phyloP scores from a whole-genome alignment of 257 asterid species.

The Solanum habrochaites region DNA sequence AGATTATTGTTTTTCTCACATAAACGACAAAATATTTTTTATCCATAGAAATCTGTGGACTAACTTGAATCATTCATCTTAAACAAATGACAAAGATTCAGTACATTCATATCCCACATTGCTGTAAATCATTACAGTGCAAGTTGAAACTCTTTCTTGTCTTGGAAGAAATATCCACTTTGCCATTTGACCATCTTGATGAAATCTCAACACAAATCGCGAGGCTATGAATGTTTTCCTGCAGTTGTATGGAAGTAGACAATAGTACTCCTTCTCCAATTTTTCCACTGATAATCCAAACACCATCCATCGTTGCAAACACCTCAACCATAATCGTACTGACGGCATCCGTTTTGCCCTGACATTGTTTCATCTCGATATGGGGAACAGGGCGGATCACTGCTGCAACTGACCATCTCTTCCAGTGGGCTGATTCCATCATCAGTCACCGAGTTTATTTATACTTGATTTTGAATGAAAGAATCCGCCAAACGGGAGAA shows the following conservation, averaged over 20 bases:
- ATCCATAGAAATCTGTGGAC: too few species aligned
- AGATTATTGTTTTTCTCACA: too few species aligned
- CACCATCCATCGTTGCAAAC: conserved; percentile 2
- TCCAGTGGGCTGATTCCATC: not conserved
- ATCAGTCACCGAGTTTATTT: not conserved
- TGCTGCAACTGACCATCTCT: not conserved
- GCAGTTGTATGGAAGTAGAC: conserved; percentile 5
- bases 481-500: not conserved
- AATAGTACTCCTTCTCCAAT: not conserved
- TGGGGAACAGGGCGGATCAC: too few species aligned
- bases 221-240: conserved; percentile 1
- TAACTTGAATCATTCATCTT: too few species aligned
- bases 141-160: not conserved
- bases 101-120: not conserved
- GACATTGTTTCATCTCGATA: too few species aligned
- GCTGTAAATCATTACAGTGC: not conserved
- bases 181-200: conserved; percentile 2
- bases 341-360: too few species aligned
- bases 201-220: not conserved
- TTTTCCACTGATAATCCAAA: not conserved
- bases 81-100: too few species aligned
- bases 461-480: not conserved
- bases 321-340: too few species aligned
- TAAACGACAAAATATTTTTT: too few species aligned
- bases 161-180: not conserved